Percentiles rank a stretch among this genome's conserved stretches.
phyloP scores from a whole-genome alignment of 2,329 filamentous ascomycete genomes.

The Dichotomopilus funicola region DNA sequence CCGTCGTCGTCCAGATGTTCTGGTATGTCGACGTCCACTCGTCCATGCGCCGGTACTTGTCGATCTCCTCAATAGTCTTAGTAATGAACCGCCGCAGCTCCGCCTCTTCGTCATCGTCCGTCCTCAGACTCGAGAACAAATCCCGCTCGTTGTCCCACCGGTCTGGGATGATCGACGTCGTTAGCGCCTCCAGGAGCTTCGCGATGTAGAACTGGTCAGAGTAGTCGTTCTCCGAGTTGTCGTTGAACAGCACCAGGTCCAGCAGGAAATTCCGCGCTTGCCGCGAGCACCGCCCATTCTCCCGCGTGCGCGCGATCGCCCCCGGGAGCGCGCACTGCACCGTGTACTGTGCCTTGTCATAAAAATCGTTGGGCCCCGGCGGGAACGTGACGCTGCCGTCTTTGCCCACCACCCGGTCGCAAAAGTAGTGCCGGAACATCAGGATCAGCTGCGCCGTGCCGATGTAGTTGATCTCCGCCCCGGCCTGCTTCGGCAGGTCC shows the following conservation, averaged over 20 bases:
- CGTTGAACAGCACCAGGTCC: slow-evolving; percentile 86
- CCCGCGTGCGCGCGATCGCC: slow-evolving; percentile 72
- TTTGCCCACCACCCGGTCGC: slow-evolving; percentile 43
- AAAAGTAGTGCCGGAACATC: slow-evolving; percentile 83
- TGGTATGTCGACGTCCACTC: slow-evolving; percentile 64
- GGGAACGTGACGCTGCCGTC: slow-evolving; percentile 57
- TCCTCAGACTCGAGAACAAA: slow-evolving; percentile 29
- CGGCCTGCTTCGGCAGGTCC: slow-evolving; percentile 68
- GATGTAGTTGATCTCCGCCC: slow-evolving; percentile 63
- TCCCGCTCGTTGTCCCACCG: slow-evolving; percentile 30
- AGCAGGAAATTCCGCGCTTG: slow-evolving; percentile 77
- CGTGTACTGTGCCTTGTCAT: slow-evolving; percentile 75
- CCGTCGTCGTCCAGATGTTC: slow-evolving; percentile 59
- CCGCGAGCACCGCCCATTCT: slow-evolving; percentile 71
- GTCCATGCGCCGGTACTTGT: slow-evolving; percentile 60
- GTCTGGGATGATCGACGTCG: slow-evolving; percentile 50
- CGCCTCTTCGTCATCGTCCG: slow-evolving; percentile 39
- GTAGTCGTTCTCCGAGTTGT: slow-evolving; percentile 83
- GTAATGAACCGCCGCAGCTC: slow-evolving; percentile 43
- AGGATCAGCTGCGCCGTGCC: slow-evolving; percentile 79
- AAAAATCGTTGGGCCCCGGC: slow-evolving; percentile 85
- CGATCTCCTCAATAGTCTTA: slow-evolving; percentile 55
- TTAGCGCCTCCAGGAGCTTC: slow-evolving; percentile 61
- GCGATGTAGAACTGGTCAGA: slow-evolving; percentile 89
- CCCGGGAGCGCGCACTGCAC: slow-evolving; percentile 78